A percentile compares a stretch with the other conserved stretches of the same genome.
Evolutionary conservation across 1,139 yeast genomes (phyloP).

Genomic region (Yamadazyma conglobata): DNA sequence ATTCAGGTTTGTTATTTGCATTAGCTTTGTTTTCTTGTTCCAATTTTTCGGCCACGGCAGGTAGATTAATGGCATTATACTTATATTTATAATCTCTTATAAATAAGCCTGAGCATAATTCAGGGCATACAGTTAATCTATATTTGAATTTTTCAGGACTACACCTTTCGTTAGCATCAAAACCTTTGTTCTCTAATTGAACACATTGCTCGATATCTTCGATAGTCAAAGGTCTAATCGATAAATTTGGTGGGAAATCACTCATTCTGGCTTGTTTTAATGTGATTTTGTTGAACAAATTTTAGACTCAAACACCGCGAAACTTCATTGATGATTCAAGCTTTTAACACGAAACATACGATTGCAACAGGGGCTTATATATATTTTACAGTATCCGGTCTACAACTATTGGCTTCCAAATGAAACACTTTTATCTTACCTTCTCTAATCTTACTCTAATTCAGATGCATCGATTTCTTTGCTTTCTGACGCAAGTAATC

Average conservation of each 20-base stretch:
- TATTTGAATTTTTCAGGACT: conserved; percentile 60
- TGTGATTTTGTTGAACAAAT: conserved; percentile 1
- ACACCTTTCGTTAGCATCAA: conserved; percentile 60
- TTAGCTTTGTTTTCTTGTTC: conserved; percentile 25
- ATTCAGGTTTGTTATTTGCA: conserved; percentile 23
- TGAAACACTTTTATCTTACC: not conserved
- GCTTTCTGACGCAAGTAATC: conserved; percentile 40
- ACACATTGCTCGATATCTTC: conserved; percentile 64
- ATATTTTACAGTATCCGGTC: no score
- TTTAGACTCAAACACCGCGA: no score
- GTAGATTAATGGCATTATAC: conserved; percentile 44
- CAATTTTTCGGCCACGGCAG: conserved; percentile 38
- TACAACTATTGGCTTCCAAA: no score
- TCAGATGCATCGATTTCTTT: conserved; percentile 19
- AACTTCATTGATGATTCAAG: not conserved
- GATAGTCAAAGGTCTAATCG: conserved; percentile 76
- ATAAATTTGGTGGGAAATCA: conserved; percentile 56
- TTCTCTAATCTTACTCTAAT: conserved; percentile 11
- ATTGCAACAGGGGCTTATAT: no score
- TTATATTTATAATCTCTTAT: conserved; percentile 58
- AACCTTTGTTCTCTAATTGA: conserved; percentile 65
- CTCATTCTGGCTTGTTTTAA: no score
- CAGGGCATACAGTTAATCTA: conserved; percentile 81
- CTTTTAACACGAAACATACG: no score
- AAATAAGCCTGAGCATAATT: conserved; percentile 83